Conservation (phyloP, 2,329 filamentous ascomycete species). For the Dactylellina drechsleri region DNA sequence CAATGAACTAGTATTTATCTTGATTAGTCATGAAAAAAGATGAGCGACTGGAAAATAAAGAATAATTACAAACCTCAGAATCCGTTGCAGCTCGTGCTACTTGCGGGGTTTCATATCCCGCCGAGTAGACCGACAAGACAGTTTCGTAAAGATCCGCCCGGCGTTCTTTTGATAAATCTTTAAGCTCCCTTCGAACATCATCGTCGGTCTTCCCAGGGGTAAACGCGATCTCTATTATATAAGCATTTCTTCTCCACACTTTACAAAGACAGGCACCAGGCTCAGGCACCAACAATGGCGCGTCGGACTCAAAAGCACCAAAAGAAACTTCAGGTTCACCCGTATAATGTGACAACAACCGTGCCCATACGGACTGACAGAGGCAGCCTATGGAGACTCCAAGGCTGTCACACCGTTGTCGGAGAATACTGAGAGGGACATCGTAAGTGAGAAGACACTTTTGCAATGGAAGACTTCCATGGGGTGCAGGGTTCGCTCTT, state of each 20-base stretch:
- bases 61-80: slow-evolving; percentile 36
- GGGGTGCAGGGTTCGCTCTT: slow-evolving; percentile 47
- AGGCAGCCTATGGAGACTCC: slow-evolving; percentile 73
- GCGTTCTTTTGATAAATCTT: slow-evolving; percentile 66
- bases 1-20: slow-evolving; percentile 21
- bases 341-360: slow-evolving; percentile 70
- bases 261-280: slow-evolving; percentile 73
- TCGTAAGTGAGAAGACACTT: slow-evolving; percentile 56
- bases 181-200: slow-evolving; percentile 28
- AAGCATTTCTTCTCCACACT: slow-evolving; percentile 61
- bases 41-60: neutral
- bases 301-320: slow-evolving; percentile 84
- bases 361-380: slow-evolving; percentile 78
- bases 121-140: slow-evolving; percentile 37
- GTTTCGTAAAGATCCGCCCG: slow-evolving; percentile 71
- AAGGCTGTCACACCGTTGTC: slow-evolving; percentile 66
- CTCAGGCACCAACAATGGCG: slow-evolving; percentile 72
- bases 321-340: slow-evolving; percentile 78
- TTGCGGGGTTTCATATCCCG: slow-evolving; percentile 19
- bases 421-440: slow-evolving; percentile 64
- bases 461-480: slow-evolving; percentile 37
- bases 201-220: slow-evolving; percentile 33
- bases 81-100: slow-evolving; percentile 36
- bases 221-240: slow-evolving; percentile 42
- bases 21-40: neutral